These are phyloP conservation scores for Cladophialophora immunda DNA, from an alignment of 2,329 filamentous ascomycete genomes.

Conservation along the genomic window DNA sequence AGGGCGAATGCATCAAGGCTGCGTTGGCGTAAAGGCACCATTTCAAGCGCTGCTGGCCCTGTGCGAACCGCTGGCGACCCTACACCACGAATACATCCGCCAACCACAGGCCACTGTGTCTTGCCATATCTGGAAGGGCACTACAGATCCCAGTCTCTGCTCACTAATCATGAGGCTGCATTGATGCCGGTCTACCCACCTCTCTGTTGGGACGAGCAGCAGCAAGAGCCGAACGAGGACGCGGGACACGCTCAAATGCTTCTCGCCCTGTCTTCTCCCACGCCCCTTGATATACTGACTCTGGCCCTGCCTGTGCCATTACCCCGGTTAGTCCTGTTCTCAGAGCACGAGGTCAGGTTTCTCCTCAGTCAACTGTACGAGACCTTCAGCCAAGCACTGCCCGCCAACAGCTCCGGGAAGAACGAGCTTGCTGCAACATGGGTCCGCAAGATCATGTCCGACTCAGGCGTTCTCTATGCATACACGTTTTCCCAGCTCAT, in stretches of 20 bases:
- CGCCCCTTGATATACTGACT: background rate
- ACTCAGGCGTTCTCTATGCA: conserved; percentile 8
- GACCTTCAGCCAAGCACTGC: conserved; percentile 6
- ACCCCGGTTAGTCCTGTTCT: background rate
- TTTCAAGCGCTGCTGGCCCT: background rate
- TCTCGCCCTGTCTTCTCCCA: background rate
- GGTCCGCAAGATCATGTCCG: conserved; percentile 17
- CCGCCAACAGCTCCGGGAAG: background rate
- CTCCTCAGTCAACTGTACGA: conserved; percentile 12
- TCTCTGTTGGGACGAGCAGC: background rate
- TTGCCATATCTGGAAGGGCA: background rate
- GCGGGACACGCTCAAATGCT: background rate
- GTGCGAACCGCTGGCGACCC: background rate
- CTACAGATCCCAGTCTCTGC: background rate
- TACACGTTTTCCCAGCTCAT: conserved; percentile 12
- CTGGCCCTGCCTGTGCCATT: conserved; percentile 7
- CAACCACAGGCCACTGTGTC: background rate
- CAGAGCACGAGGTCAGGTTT: background rate
- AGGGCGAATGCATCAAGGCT: conserved; percentile 18
- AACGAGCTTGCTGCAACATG: conserved; percentile 11
- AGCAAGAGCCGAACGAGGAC: background rate
- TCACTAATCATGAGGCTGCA: background rate
- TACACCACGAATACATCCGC: background rate
- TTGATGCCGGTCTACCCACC: background rate
- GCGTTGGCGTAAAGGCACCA: conserved; percentile 11